These are phyloP conservation scores for Cyberlindnera saturnus DNA, from an alignment of 805 yeast species.

Conservation along the genomic window DNA sequence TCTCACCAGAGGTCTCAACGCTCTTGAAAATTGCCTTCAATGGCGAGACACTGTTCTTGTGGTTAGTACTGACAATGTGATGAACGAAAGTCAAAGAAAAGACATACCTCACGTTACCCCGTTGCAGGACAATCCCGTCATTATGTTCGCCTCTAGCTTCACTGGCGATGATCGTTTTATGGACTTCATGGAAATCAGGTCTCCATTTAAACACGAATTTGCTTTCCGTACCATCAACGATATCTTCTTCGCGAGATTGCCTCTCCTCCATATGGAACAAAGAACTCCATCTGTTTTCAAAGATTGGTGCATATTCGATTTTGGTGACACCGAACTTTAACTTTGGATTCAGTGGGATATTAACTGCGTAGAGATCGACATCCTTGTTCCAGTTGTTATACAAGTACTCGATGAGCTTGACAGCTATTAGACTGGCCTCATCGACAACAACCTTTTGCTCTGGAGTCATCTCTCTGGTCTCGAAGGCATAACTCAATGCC, in stretches of 20 bases:
- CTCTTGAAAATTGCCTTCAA: conserved; percentile 65
- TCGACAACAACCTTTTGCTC: conserved; percentile 28
- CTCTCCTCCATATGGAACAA: conserved; percentile 34
- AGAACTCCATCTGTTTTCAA: conserved; percentile 75
- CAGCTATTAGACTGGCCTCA: conserved; percentile 64
- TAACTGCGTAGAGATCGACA: conserved; percentile 75
- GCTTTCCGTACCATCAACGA: conserved; percentile 41
- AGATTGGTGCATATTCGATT: conserved; percentile 68
- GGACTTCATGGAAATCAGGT: conserved; percentile 73
- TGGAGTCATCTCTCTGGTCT: conserved; percentile 40
- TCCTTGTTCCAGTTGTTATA: conserved; percentile 48
- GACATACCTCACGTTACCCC: conserved; percentile 23
- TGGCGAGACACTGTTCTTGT: conserved; percentile 55
- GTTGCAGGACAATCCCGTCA: conserved; percentile 27
- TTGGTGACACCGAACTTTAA: conserved; percentile 52
- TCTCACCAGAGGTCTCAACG: conserved; percentile 51
- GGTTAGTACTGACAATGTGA: conserved; percentile 13
- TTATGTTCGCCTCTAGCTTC: conserved; percentile 23
- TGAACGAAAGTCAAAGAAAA: not conserved
- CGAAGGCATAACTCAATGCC: conserved; percentile 85
- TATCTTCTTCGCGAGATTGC: conserved; percentile 29
- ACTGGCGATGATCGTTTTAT: conserved; percentile 40
- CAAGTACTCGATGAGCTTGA: conserved; percentile 56
- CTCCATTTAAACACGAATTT: conserved; percentile 65
- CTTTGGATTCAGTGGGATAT: conserved; percentile 65